phyloP scores from a whole-genome alignment of 371 early-diverging fungal species.

The Coemansia sp. region DNA sequence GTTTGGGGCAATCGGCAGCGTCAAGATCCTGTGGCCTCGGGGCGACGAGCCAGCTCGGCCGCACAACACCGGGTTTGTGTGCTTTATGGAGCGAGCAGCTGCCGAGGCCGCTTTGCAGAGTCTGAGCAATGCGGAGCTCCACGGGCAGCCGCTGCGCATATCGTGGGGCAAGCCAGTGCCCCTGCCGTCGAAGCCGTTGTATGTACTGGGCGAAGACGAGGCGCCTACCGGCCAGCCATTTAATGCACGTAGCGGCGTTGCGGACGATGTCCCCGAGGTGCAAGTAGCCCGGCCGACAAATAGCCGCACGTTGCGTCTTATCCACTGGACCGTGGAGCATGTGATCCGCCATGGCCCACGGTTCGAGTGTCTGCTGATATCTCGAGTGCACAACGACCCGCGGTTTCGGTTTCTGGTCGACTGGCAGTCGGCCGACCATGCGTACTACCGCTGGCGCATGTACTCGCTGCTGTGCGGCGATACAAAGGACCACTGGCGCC shows the following conservation, averaged over 20 bases:
- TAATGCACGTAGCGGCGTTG: conserved; percentile 59
- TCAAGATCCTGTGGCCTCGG: conserved; percentile 93
- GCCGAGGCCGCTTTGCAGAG: conserved; percentile 72
- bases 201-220: conserved; percentile 52
- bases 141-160: conserved; percentile 66
- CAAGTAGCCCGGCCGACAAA: conserved; percentile 67
- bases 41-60: conserved; percentile 75
- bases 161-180: conserved; percentile 91
- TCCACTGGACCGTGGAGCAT: conserved; percentile 87
- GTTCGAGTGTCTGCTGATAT: conserved; percentile 78
- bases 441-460: conserved; percentile 91
- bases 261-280: conserved; percentile 54
- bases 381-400: conserved; percentile 63
- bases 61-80: conserved; percentile 85
- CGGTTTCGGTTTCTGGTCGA: conserved; percentile 73
- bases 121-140: conserved; percentile 72
- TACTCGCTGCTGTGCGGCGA: conserved; percentile 91
- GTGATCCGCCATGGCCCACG: conserved; percentile 70
- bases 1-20: conserved; percentile 87
- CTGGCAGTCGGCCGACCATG: conserved; percentile 73
- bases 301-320: conserved; percentile 57
- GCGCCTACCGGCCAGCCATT: conserved; percentile 65
- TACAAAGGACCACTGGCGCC: conserved; percentile 67
- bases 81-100: conserved; percentile 79
- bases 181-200: conserved; percentile 76